Evolutionary conservation across 352 stramenopile genomes (phyloP), one percentile per base, ranked within the genome.

Genomic region (Globisporangium parvum): DNA sequence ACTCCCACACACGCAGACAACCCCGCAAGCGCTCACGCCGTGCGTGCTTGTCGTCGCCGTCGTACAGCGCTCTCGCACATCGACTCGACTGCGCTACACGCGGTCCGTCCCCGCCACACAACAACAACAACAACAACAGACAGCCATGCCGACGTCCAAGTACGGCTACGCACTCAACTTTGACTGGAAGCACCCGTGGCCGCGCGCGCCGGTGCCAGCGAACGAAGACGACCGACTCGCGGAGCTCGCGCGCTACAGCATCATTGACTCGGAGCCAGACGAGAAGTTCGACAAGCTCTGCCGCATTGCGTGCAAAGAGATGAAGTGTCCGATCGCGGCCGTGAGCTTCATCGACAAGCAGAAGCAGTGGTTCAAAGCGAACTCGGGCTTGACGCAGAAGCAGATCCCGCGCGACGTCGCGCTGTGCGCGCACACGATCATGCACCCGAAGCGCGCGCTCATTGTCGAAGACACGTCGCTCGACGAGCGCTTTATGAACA

Each of bases 331-430:
- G 51, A 93, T 93, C 56, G 79, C 83, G n/a, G 83, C 83, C 48
- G 78, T 93, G 44, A 85, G 71, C 63, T 91, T 93, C 63, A 85
- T 93, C 55, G 83, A 93, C 71, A 87, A 88, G 59, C 73, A 88
- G 53, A 87, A 86, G 63, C 80, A 93, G 71, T 93, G 83, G 83
- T 93, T 93, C 66, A 93, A 93, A 66, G 83, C 83, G 55, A 93
- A 91, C 68, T 81, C 66, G 54, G 83, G 83, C 14, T 70, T 93
- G 57, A 91, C 83, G 57, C 83, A 93, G 62, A 83, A 84, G 42
- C 78, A 90, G 70, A 91, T 93, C 60, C 83, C 83, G 57, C 80
- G 83, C 21, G 80, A 91, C 55, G 83, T 93, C 31, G 80, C 83
- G 51, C 76, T 93, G 15, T 93, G 83, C 46, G 83, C 83, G 14